These are phyloP conservation scores for Mycena alexandri DNA, from an alignment of 768 basidiomycete species.

Conservation along the genomic window DNA sequence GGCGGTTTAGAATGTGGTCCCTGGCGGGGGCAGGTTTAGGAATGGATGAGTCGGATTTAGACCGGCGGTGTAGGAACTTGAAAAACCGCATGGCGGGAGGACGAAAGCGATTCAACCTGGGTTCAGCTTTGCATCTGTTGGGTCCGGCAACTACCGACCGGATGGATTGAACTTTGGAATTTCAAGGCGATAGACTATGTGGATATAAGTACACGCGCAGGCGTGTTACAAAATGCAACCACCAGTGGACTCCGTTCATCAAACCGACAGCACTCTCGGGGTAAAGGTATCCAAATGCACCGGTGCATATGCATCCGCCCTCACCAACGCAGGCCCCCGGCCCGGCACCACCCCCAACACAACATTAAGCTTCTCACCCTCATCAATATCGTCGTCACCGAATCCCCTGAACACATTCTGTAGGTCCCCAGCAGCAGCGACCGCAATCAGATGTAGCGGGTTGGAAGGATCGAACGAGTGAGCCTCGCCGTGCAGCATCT, in stretches of 20 bases:
- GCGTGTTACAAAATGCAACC: no score
- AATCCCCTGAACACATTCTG: conserved; percentile 8
- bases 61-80: conserved; percentile 60
- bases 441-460: conserved; percentile 20
- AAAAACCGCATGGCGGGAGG: conserved; percentile 58
- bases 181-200: no score
- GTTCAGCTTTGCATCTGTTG: conserved; percentile 10
- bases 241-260: no score
- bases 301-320: background rate
- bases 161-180: no score
- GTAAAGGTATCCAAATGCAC: background rate
- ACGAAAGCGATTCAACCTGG: background rate
- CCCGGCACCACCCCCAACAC: background rate
- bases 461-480: conserved; percentile 14
- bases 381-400: background rate
- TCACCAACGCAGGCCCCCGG: conserved; percentile 5
- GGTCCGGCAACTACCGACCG: no score
- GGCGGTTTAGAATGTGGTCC: conserved; percentile 34
- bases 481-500: background rate
- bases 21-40: conserved; percentile 32
- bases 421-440: background rate
- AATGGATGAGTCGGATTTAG: conserved; percentile 60
- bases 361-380: background rate
- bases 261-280: no score
- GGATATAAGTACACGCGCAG: no score